A percentile compares a stretch with the other conserved stretches of the same genome.
phyloP scores from a whole-genome alignment of 1,284 basidiomycete genomes.

The Ceratobasidium sp. region DNA sequence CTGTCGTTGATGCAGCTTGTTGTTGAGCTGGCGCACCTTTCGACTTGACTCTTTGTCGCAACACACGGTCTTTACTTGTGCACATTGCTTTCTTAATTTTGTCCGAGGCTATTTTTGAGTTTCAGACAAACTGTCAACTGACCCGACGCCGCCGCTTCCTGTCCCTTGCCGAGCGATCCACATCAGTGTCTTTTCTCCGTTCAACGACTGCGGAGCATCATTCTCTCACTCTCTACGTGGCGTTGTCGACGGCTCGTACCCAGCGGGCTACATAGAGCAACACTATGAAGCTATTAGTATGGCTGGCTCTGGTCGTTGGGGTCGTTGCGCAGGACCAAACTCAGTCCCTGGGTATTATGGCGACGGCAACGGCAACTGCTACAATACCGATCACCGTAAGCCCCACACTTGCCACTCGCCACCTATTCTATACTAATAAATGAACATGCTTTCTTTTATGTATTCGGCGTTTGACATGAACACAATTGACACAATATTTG shows the following conservation, averaged over 20 bases:
- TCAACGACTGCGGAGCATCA: constrained; percentile 18
- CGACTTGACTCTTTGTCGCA: not conserved
- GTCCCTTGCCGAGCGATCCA: constrained; percentile 33
- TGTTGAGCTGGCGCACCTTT: constrained; percentile 13
- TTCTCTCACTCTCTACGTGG: not conserved
- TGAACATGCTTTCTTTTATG: not conserved
- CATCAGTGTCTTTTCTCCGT: not conserved
- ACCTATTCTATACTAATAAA: not conserved
- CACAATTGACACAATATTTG: not conserved
- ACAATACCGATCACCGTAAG: constrained; percentile 16
- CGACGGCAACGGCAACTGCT: constrained; percentile 5
- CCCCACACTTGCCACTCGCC: not conserved
- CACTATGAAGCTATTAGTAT: constrained; percentile 16
- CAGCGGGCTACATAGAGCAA: not conserved
- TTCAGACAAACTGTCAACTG: not conserved
- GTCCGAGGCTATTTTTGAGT: not conserved
- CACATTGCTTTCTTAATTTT: not conserved
- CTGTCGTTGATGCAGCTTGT: constrained; percentile 11
- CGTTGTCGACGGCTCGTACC: not conserved
- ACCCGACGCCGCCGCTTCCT: not conserved
- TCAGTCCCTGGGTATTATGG: constrained; percentile 13
- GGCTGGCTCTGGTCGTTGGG: constrained; percentile 6
- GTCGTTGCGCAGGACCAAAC: constrained; percentile 24
- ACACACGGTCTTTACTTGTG: constrained; percentile 32
- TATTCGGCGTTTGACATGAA: not conserved